Evolutionary conservation across 371 early-diverging fungal species (phyloP).

Genomic region (Massospora cicadina): DNA sequence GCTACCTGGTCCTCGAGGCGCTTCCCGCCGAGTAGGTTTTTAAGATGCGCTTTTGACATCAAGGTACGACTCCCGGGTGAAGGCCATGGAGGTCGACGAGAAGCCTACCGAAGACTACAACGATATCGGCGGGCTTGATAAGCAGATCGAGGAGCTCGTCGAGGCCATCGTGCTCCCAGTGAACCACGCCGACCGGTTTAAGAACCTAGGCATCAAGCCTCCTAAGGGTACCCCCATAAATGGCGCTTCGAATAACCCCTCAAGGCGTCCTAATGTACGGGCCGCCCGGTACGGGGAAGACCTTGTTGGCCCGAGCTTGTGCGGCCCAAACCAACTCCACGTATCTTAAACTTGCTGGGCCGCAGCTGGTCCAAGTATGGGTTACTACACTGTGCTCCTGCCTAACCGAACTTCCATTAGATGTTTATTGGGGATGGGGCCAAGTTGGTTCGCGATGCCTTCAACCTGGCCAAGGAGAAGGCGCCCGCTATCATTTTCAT

Average conservation of each 20-base stretch:
- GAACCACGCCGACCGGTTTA: slow-evolving; percentile 93
- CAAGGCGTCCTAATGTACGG: slow-evolving; percentile 93
- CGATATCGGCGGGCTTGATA: slow-evolving; percentile 98
- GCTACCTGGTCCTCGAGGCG: slow-evolving; percentile 94
- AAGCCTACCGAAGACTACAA: slow-evolving; percentile 98
- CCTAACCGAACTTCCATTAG: slow-evolving; percentile 15
- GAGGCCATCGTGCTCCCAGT: slow-evolving; percentile 98
- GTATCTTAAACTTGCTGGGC: slow-evolving; percentile 94
- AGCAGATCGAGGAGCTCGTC: slow-evolving; percentile 97
- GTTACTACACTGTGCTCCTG: background rate
- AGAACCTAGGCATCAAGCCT: slow-evolving; percentile 91
- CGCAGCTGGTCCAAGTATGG: slow-evolving; percentile 84
- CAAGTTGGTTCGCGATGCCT: slow-evolving; percentile 96
- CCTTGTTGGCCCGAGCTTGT: slow-evolving; percentile 94
- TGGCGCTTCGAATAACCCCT: background rate
- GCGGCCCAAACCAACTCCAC: slow-evolving; percentile 96
- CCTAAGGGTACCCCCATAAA: slow-evolving; percentile 59
- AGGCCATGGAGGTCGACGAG: slow-evolving; percentile 99
- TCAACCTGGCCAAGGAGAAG: slow-evolving; percentile 96
- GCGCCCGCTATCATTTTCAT: slow-evolving; percentile 99
- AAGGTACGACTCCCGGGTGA: slow-evolving; percentile 96
- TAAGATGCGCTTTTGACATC: background rate
- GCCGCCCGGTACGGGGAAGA: slow-evolving; percentile 96
- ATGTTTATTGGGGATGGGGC: slow-evolving; percentile 99
- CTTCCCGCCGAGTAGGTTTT: slow-evolving; percentile 81